A percentile compares a stretch with the other conserved stretches of the same genome.
Evolutionary conservation across 768 basidiomycete genomes (phyloP).

Genomic region (Kwoniella dendrophila): DNA sequence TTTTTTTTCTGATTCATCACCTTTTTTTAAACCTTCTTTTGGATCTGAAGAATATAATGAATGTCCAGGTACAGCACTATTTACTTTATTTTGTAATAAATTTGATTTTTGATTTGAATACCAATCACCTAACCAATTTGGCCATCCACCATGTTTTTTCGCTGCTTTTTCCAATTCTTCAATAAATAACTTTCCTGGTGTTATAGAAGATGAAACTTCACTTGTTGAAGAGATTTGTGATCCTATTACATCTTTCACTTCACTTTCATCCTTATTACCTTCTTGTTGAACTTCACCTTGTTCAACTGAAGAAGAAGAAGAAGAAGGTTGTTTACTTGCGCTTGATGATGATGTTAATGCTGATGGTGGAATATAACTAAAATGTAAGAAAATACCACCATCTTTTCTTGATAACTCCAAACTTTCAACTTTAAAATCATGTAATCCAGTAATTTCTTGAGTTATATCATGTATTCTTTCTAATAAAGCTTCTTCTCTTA

Average conservation of each 20-base stretch:
- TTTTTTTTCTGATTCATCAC: constrained; percentile 36
- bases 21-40: constrained; percentile 32
- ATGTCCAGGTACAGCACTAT: constrained; percentile 45
- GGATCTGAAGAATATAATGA: constrained; percentile 35
- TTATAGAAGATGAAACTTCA: neutral
- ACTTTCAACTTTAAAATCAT: constrained; percentile 48
- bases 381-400: constrained; percentile 55
- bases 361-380: constrained; percentile 48
- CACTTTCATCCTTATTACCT: neutral
- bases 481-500: constrained; percentile 48
- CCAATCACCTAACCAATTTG: constrained; percentile 53
- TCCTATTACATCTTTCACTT: constrained; percentile 4
- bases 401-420: constrained; percentile 50
- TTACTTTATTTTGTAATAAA: constrained; percentile 6
- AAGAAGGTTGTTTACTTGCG: no score
- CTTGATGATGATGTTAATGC: neutral
- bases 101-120: constrained; percentile 28
- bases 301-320: no score
- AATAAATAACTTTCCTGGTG: constrained; percentile 47
- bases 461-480: constrained; percentile 53
- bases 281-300: neutral
- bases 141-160: constrained; percentile 47
- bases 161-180: constrained; percentile 43
- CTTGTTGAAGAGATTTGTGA: neutral
- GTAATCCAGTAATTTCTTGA: constrained; percentile 23